Evolutionary conservation across 768 basidiomycete species (phyloP), one percentile per base, ranked within the genome.

Genomic region (Rhodotorula kratochvilovae): DNA sequence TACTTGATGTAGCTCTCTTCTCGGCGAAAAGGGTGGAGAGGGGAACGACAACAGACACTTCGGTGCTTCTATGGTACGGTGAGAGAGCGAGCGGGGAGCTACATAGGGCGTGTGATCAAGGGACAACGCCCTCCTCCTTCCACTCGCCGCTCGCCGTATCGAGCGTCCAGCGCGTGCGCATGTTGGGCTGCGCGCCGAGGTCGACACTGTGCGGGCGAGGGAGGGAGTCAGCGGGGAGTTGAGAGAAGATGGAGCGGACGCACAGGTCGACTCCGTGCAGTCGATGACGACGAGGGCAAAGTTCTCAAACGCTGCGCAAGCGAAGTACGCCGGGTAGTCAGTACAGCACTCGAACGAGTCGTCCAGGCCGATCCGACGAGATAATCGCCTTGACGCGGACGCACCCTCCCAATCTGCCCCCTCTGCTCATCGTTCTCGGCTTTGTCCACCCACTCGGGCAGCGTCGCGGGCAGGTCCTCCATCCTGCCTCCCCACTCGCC

Each of bases 201-300:
- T 71, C 66, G 66, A 71, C 62, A 25, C 70, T 71, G 65, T 31
- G 19, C 8, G 11, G 39, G 39, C 13, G 29, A 7, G 7, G 29
- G 35, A 48, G 17, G 5, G 31, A 5, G 31, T 54, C 29, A 33
- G 23, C 23, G 23, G 61, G 2, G 17, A 2, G 21, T 11, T 1
- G 7, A 7, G 29, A 35, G 17, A n/a, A 19, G 46, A 50, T 16
- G 25, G 33, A 42, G 6, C 2, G 21, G 53, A 45, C 64, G 45
- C 31, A 73, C 72, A 73, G 56, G 78, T 93, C 91, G 45, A 91
- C 86, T 85, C 84, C 3, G 81, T 76, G 2, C 90, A 88, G 76
- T 92, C 90, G 42, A 92, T 81, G 19, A 90, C 78, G 53, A 92
- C 75, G 77, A 92, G 78, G 27, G 88, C 86, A 74, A 91, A 92